Base-by-base conservation (phyloP, 495 filamentous ascomycete genomes). In the Aspergillus saccharolyticus region DNA sequence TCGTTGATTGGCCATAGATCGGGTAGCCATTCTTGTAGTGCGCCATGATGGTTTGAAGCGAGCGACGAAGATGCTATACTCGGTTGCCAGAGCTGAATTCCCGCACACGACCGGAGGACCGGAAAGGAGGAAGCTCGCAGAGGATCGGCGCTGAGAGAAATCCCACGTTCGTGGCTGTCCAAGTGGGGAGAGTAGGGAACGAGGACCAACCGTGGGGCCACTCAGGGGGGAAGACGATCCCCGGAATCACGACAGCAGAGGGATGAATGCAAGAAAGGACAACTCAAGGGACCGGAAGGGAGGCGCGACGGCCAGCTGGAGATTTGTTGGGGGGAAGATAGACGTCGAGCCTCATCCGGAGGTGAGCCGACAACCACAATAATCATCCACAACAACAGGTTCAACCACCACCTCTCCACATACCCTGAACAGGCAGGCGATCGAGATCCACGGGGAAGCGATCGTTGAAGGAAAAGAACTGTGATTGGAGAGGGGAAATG, bases 11-110 rank as follows among this genome's bases (percentile, higher is more conserved):
- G 61, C 74, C 78, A 60, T 81, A 80, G 33, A 65, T 47, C 50
- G 66, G 70, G 45, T 79, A 71, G 45, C 78, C 79, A 62, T 80
- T 77, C 58, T 74, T 72, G 63, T 82, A 78, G 57, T 78, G 75
- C 33, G 77, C 71, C 78, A 81, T 81, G 8, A 39, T 61, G 55
- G 46, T 25, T 30, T n/a, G 21, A 9, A 50, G 22, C 1, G 47
- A 17, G 16, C 22, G 24, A 24, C 21, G 17, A 15, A n/a, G 44
- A 22, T 14, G 15, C 19, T 45, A 10, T 17, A 46, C 17, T 5
- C 33, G 14, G 33, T 2, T 39, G 33, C 6, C 2, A 12, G 33
- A 39, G 33, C 14, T 15, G 33, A 20, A 9, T n/a, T n/a, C n/a
- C n/a, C 44, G 47, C 47, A 50, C 47, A 24, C 47, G 47, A 50